Conservation (phyloP, 768 basidiomycete species). For the Boletus tylopilopsis region DNA sequence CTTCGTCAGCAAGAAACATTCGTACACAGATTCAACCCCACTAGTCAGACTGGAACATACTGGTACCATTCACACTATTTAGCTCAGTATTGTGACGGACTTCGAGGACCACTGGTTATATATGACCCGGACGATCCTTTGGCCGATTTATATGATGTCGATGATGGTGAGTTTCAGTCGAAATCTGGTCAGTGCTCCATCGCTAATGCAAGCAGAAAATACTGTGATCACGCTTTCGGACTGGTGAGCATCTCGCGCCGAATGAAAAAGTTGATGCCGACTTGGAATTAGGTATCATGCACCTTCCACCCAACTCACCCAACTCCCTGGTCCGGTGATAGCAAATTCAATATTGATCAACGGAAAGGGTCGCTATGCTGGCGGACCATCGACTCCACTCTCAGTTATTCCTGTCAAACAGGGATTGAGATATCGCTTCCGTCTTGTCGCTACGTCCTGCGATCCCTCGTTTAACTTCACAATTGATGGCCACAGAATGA, state of each 20-base stretch:
- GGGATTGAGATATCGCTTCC: constrained; percentile 1
- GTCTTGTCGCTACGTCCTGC: neutral
- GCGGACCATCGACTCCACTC: neutral
- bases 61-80: constrained; percentile 36
- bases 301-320: neutral
- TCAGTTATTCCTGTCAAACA: neutral
- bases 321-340: neutral
- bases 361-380: constrained; percentile 1
- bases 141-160: constrained; percentile 37
- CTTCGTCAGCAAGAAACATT: constrained; percentile 29
- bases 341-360: constrained; percentile 1
- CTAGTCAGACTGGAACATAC: constrained; percentile 33
- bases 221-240: constrained; percentile 31
- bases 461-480: constrained; percentile 1
- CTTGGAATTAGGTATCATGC: neutral
- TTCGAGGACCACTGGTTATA: constrained; percentile 25
- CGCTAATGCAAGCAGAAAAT: constrained; percentile 14
- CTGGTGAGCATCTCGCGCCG: neutral
- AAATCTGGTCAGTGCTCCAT: neutral
- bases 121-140: constrained; percentile 32
- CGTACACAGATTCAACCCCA: constrained; percentile 31
- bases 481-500: constrained; percentile 6
- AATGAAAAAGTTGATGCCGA: neutral
- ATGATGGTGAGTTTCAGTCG: constrained; percentile 29
- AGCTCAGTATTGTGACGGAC: neutral